Conservation (phyloP, 2,329 filamentous ascomycete species). For the Colletotrichum gloeosporioides region DNA sequence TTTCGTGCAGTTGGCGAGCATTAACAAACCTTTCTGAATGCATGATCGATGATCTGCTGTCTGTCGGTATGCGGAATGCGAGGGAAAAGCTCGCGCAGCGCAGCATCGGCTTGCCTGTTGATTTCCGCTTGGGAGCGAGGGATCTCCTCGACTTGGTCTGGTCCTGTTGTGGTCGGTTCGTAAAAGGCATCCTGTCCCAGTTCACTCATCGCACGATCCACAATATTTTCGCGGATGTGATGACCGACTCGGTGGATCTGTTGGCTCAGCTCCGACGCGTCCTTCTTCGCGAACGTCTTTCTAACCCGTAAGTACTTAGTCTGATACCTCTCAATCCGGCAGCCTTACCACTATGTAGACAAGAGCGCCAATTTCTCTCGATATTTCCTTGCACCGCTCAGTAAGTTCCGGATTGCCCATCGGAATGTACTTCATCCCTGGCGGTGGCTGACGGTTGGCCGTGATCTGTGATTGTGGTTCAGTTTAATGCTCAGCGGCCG, state of each 20-base stretch:
- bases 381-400: conserved; percentile 67
- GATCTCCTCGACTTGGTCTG: conserved; percentile 53
- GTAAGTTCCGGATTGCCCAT: conserved; percentile 67
- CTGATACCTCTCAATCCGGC: neutral
- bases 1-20: neutral
- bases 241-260: conserved; percentile 66
- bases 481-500: neutral
- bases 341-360: conserved; percentile 68
- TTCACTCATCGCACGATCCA: conserved; percentile 55
- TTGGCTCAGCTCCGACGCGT: conserved; percentile 46
- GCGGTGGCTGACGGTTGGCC: conserved; percentile 55
- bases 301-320: neutral
- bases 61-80: conserved; percentile 70
- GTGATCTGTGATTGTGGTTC: conserved; percentile 50
- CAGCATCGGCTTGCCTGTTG: conserved; percentile 65
- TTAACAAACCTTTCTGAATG: conserved; percentile 64
- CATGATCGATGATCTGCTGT: conserved; percentile 65
- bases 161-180: conserved; percentile 24
- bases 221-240: conserved; percentile 64
- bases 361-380: conserved; percentile 65
- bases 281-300: conserved; percentile 17
- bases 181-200: conserved; percentile 8
- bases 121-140: conserved; percentile 65
- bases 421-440: conserved; percentile 68
- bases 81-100: conserved; percentile 68